Evolutionary conservation across 805 yeast genomes (phyloP), one percentile per base, ranked within the genome.

Genomic region (Wickerhamiella alocasiicola): DNA sequence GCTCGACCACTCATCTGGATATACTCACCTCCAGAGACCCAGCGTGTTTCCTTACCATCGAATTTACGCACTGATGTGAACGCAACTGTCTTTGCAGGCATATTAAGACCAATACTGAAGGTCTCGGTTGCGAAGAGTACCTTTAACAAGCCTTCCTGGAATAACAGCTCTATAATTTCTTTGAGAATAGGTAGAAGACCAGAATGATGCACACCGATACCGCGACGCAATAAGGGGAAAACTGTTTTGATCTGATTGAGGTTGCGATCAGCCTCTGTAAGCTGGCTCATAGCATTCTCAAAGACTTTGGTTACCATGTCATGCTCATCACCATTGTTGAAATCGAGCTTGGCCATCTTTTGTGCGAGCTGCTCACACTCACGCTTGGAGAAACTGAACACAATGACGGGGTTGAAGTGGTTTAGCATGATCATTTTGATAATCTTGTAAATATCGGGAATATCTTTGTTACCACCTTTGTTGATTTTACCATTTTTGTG

Each of bases 1-100:
- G 99, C 99, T 63, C 99, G 78, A 50, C 99, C 99, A 33, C 95
- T 83, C 99, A 91, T 91, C 65, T 91, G 99, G 56, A 91, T 91
- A 63, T 91, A 91, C 64, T 91, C 99, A 67, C 99, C 99, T 45
- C 98, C 98, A 43, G 95, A 82, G 24, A 91, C 96, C 98, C 98
- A 91, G 63, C 99, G 77, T 69, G 88, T 85, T 15, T 88, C 94
- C 47, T 74, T 76, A 53, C 98, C 98, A 64, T 91, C 99, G 94
- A 96, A 91, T 60, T 91, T 91, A 57, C 98, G 76, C 16, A 91
- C 98, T 25, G 88, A 82, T 0, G 98, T 91, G 61, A 91, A 91
- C 2, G 91, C 98, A 33, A 91, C 99, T 0, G 99, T 91, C 55
- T 91, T 91, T 9, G 98, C 97, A 53, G 99, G 99, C 98, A 91